Base-by-base conservation (phyloP, 1,284 basidiomycete genomes). In the Ganoderma boninense region DNA sequence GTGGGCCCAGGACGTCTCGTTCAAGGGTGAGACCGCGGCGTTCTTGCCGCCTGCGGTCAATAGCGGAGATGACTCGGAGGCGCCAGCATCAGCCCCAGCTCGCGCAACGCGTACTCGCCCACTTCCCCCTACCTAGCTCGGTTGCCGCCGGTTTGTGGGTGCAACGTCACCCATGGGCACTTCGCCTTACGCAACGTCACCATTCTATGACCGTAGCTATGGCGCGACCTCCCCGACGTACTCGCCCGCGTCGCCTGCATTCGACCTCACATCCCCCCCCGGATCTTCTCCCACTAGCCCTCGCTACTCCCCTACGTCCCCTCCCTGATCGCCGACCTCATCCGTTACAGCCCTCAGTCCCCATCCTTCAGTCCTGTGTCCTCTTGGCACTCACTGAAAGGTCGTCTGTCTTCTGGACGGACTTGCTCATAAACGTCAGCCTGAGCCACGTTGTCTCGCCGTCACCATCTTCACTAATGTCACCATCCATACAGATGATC, bases 21-120 rank as follows among this genome's bases (percentile, higher is more conserved):
- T 95, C 83, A 92, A 92, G 78, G 94, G 95, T 67, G 95, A 96
- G 73, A 88, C 92, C 8, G 95, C 95, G 38, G 91, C 95, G 0
- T 99, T 99, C 89, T 98, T 97, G 43, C 98, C 98, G 0, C 90
- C 99, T 62, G 95, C 95, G 42, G 92, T 92, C 74, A 95, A 93
- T 71, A 95, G 94, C 66, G 94, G 93, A 63, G 95, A 97, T n/a
- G n/a, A n/a, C n/a, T n/a, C n/a, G 77, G 94, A 95, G 69, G 84
- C 90, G 0, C 70, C 73, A 1, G 87, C 90, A 29, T 91, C 82
- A 95, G 93, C 71, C 95, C 94, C 4, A 92, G 91, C 73, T 95
- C 93, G 1, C 93, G 94, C 0, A 93, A 93, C 69, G 88, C 89
- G 4, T 97, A 96, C 78, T 95, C 95, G 1, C 95, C 96, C 0